Conservation (phyloP, 495 filamentous ascomycete genomes). For the Thermothielavioides terrestris region DNA sequence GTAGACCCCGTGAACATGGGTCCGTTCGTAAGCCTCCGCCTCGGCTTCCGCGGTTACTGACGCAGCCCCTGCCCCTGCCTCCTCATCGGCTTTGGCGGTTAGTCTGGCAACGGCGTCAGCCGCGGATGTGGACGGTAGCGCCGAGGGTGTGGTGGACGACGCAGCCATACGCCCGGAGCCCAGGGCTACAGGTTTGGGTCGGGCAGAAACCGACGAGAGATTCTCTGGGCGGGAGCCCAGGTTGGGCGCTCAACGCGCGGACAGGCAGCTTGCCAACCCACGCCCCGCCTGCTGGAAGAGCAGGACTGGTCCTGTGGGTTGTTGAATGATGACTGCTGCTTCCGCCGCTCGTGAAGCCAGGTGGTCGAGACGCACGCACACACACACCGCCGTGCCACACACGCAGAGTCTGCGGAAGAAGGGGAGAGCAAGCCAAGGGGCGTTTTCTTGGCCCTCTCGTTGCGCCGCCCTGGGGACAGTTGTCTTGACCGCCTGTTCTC, state of each 20-base stretch:
- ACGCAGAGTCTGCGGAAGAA: neutral
- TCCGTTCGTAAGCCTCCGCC: conserved; percentile 59
- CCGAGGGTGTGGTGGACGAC: conserved; percentile 10
- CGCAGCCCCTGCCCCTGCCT: conserved; percentile 10
- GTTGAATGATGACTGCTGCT: neutral
- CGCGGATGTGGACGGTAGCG: conserved; percentile 25
- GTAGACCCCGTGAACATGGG: conserved; percentile 89
- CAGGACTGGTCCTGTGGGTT: no score
- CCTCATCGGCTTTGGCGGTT: conserved; percentile 5
- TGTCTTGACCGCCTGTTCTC: conserved; percentile 6
- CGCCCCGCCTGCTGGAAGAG: no score
- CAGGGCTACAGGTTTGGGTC: neutral
- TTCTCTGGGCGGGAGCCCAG: neutral
- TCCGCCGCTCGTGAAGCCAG: conserved; percentile 1
- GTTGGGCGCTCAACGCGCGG: neutral
- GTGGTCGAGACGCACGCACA: neutral
- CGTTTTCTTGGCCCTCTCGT: no score
- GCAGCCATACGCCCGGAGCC: neutral
- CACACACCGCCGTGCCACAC: conserved; percentile 4
- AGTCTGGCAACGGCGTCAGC: conserved; percentile 25
- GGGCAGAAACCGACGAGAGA: neutral
- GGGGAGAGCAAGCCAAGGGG: neutral
- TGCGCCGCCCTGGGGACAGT: neutral
- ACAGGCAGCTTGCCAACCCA: no score
- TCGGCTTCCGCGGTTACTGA: conserved; percentile 12